Base-by-base conservation (phyloP, 78 protist genomes). In the Guillardia theta region DNA sequence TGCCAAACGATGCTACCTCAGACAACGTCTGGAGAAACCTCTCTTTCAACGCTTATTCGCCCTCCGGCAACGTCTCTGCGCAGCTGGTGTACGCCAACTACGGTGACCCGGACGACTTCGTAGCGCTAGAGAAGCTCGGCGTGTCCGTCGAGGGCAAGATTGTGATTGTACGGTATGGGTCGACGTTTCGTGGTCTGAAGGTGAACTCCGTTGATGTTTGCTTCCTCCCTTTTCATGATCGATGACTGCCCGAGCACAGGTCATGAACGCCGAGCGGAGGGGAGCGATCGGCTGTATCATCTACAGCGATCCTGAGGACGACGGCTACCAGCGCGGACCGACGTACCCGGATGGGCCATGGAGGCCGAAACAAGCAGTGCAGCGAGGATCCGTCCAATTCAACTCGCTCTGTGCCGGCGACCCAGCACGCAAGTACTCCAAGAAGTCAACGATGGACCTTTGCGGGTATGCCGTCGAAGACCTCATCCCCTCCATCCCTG, bases 291-390 rank as follows among this genome's bases (percentile, higher is more conserved):
- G 76, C 8, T 30, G 78, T 24, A 4, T 95, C 43, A 62, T 95
- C 77, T 95, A 94, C 88, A 62, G 93, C 22, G 96, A 95, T 22
- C 96, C 96, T 12, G 48, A 22, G 24, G 62, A 53, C 12, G 62
- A 53, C 62, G 62, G 62, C 62, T 53, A 53, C 18, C 18, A 12
- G 33, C 33, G n/a, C 37, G 97, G 97, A 18, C 64, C 87, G 18
- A 77, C 47, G 44, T 96, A 76, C 41, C 97, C 97, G n/a, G 58
- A 94, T 22, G 97, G 97, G 64, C 96, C 95, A 4, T 96, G 94
- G 94, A 50, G 97, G 6, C 95, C 96, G 18, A n/a, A 0, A 46
- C 24, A 46, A 37, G 0, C 83, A 2, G 64, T 94, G 27, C 97
- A 96, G 88, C 88, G 97, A 27, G 97, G 97, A 0, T 33, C 44